These are phyloP conservation scores for Cinnamomum micranthum DNA, from an alignment of 164 flowering plant species.

Conservation along the genomic window DNA sequence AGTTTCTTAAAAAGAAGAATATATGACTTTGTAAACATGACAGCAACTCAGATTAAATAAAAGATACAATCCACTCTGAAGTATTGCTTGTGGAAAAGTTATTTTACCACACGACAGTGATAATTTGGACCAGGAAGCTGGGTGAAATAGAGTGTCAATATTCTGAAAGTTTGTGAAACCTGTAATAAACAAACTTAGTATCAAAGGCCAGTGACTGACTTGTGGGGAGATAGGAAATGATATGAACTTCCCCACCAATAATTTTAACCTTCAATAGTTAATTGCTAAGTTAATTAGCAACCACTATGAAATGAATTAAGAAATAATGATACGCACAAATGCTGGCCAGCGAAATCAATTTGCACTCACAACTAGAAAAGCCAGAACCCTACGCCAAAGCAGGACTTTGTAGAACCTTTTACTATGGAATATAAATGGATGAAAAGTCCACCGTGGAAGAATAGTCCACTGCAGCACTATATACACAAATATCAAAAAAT, in stretches of 20 bases:
- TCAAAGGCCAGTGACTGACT: background rate
- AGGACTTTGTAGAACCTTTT: slow-evolving; percentile 93
- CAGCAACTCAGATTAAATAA: background rate
- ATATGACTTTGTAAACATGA: background rate
- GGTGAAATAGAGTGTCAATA: slow-evolving; percentile 85
- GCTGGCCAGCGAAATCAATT: background rate
- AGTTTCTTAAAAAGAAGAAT: background rate
- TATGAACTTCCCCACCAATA: background rate
- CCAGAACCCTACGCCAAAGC: slow-evolving; percentile 35
- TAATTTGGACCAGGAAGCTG: slow-evolving; percentile 99
- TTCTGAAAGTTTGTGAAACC: slow-evolving; percentile 65
- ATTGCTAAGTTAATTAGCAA: background rate
- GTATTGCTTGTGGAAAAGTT: background rate
- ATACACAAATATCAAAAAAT: background rate
- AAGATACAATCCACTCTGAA: background rate
- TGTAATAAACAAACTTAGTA: too few species aligned
- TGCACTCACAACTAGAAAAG: slow-evolving; percentile 87
- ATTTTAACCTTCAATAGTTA: background rate
- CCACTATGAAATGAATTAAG: background rate
- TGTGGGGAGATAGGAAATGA: background rate
- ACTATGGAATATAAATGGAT: slow-evolving; percentile 86
- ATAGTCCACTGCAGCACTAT: slow-evolving; percentile 78
- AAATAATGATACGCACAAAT: background rate
- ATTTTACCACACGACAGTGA: slow-evolving; percentile 87
- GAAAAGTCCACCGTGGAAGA: slow-evolving; percentile 26